Percentiles rank a stretch among this genome's conserved stretches.
Conservation (phyloP, 495 filamentous ascomycete genomes). For the Neurospora terricola region DNA sequence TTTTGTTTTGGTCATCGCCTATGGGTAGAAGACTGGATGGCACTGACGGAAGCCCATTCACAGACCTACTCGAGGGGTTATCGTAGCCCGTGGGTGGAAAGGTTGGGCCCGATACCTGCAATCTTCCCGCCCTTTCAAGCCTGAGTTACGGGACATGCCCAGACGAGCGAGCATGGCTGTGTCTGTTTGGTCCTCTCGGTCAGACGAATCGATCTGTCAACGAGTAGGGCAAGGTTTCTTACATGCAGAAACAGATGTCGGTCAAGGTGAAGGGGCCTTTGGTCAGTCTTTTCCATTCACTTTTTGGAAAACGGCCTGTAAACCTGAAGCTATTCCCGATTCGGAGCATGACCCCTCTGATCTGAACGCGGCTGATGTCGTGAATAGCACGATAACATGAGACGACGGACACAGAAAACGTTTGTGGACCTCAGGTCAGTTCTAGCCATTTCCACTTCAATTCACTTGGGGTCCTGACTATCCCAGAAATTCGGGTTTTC, state of each 20-base stretch:
- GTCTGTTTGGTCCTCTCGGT: too few relatives aligned
- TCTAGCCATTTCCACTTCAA: too few relatives aligned
- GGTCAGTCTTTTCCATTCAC: too few relatives aligned
- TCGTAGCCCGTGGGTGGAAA: not conserved
- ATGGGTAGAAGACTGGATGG: not conserved
- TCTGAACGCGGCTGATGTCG: not conserved
- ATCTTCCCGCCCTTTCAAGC: not conserved
- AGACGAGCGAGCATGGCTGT: not conserved
- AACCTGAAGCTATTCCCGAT: not conserved
- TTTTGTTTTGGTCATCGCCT: not conserved
- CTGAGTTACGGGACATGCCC: not conserved
- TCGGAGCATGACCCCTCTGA: not conserved
- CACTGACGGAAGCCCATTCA: not conserved
- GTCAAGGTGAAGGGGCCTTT: too few relatives aligned
- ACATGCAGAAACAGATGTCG: too few relatives aligned
- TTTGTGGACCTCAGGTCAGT: not conserved
- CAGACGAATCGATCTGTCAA: too few relatives aligned
- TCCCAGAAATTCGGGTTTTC: too few relatives aligned
- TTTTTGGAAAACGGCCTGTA: not conserved
- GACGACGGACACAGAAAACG: not conserved
- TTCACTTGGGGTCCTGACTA: too few relatives aligned
- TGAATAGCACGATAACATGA: not conserved
- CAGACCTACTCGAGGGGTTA: not conserved
- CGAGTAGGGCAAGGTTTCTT: too few relatives aligned
- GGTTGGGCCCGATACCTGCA: not conserved